Evolutionary conservation across 768 basidiomycete species (phyloP), one percentile per base, ranked within the genome.

Genomic region (Xanthoconium purpureum): DNA sequence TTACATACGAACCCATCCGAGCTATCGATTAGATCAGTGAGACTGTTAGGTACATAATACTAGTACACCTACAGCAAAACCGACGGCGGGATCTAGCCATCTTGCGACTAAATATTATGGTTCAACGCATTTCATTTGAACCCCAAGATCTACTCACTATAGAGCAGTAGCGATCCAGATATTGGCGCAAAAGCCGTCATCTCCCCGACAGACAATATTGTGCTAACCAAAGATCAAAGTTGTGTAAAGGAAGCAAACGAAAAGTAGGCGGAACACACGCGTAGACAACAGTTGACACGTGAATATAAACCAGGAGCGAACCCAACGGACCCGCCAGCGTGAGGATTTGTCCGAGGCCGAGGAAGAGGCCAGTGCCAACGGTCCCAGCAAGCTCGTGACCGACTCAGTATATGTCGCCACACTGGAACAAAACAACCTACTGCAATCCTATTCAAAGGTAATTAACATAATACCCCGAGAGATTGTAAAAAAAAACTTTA

Each of bases 21-120:
- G 65, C 66, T 66, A 18, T 13, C 17, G 3, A 48, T 18, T 43
- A 33, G 49, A 51, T 50, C 2, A 28, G 24, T 7, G 15, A 52
- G 14, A 14, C 7, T 8, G 20, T 13, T 5, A 11, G 3, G 29
- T 28, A 28, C 10, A 15, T 12, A 3, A 39, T 30, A 12, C 9
- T 36, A 24, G 10, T 35, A 3, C 33, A 53, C 71, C 57, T 30
- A 71, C 69, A 8, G 69, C 69, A 28, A 71, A 72, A 29, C 70
- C 69, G 8, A 61, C 13, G 5, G 70, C 71, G 24, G 71, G 71
- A 51, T 71, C 70, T 42, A 71, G 40, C 70, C 71, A 71, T 49
- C 71, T 66, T 43, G 65, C 71, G 40, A 64, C 71, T 71, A 44
- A n/a, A 18, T 40, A 47, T 3, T 17, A 30, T 29, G 9, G 28